Evolutionary conservation across 495 filamentous ascomycete species (phyloP).

Genomic region (Aspergillus cristatus): DNA sequence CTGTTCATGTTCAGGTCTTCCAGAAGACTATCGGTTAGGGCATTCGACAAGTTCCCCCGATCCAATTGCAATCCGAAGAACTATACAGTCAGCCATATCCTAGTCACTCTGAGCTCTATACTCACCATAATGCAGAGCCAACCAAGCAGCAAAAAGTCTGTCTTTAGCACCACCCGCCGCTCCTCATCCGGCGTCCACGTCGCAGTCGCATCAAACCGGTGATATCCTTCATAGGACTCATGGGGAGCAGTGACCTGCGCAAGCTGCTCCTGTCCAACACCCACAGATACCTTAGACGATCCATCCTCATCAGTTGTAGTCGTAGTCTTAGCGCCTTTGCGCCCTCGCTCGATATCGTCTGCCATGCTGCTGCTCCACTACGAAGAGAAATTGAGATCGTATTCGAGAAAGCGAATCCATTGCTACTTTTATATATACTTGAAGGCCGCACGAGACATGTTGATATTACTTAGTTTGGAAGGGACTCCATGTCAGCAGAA

Average conservation of each 20-base stretch:
- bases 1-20: constrained; percentile 42
- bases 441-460: too few relatives aligned
- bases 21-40: constrained; percentile 44
- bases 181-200: constrained; percentile 46
- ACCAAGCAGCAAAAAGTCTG: constrained; percentile 38
- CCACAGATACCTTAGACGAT: constrained; percentile 6
- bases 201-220: constrained; percentile 41
- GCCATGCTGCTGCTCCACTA: too few relatives aligned
- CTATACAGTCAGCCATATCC: constrained; percentile 9
- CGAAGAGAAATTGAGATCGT: too few relatives aligned
- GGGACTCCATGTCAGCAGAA: too few relatives aligned
- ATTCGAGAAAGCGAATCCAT: too few relatives aligned
- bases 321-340: constrained; percentile 2
- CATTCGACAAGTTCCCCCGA: constrained; percentile 44
- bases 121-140: constrained; percentile 34
- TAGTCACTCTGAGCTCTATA: not conserved
- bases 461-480: too few relatives aligned
- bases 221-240: constrained; percentile 36
- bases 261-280: constrained; percentile 17
- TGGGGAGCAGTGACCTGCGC: constrained; percentile 14
- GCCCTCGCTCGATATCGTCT: constrained; percentile 10
- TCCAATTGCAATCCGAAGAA: constrained; percentile 51
- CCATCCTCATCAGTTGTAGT: not conserved
- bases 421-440: too few relatives aligned
- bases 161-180: constrained; percentile 36